Conservation (phyloP, 1,284 basidiomycete genomes). For the Athelia psychrophila region DNA sequence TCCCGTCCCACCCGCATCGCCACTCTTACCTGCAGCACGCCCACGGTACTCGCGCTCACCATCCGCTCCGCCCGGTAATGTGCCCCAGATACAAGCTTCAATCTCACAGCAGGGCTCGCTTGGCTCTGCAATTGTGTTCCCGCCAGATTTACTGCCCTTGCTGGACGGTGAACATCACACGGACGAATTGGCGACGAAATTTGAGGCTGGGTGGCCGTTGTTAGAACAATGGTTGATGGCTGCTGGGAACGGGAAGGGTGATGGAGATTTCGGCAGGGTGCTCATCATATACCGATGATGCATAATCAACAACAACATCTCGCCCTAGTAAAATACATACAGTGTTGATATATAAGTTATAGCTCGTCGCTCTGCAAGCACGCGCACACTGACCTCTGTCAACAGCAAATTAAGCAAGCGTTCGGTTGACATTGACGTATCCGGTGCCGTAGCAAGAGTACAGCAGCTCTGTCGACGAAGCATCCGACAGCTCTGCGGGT, state of each 20-base stretch:
- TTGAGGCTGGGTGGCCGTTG: slow-evolving; percentile 82
- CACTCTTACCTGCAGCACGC: background rate
- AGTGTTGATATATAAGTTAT: background rate
- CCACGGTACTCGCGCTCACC: slow-evolving; percentile 31
- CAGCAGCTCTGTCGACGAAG: slow-evolving; percentile 51
- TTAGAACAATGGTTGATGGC: slow-evolving; percentile 73
- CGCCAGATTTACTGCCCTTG: slow-evolving; percentile 56
- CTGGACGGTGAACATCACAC: slow-evolving; percentile 90
- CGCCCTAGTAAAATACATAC: background rate
- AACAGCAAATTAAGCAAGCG: slow-evolving; percentile 48
- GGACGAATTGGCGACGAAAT: slow-evolving; percentile 84
- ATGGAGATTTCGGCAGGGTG: slow-evolving; percentile 48
- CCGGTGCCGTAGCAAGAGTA: slow-evolving; percentile 82
- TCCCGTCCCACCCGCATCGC: background rate
- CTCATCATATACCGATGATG: slow-evolving; percentile 40
- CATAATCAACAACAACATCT: background rate
- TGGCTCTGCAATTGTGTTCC: slow-evolving; percentile 31
- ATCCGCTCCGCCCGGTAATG: slow-evolving; percentile 30
- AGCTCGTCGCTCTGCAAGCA: background rate
- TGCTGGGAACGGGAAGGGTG: slow-evolving; percentile 55
- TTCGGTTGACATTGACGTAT: slow-evolving; percentile 74
- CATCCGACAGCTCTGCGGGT: slow-evolving; percentile 45
- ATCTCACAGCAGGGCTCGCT: slow-evolving; percentile 19
- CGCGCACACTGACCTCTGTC: background rate
- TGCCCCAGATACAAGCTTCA: slow-evolving; percentile 27